Evolutionary conservation across 495 filamentous ascomycete species (phyloP).

Genomic region (Talaromyces wortmannii): DNA sequence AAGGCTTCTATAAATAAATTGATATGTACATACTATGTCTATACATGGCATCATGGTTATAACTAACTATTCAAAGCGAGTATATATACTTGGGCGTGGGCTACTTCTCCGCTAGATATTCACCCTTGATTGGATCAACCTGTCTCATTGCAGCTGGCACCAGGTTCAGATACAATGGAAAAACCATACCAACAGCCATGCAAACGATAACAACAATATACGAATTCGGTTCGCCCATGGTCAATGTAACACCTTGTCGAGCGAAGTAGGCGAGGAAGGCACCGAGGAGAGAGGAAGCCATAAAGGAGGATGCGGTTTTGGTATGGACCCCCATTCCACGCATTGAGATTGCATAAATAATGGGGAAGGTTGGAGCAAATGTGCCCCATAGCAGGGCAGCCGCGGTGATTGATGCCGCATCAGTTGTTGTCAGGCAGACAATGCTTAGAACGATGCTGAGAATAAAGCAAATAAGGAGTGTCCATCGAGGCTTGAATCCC

Average conservation of each 20-base stretch:
- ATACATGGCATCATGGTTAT: too few relatives aligned
- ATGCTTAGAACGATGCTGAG: constrained; percentile 32
- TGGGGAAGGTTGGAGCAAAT: constrained; percentile 38
- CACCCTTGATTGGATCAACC: constrained; percentile 25
- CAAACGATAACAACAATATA: constrained; percentile 40
- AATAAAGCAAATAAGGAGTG: constrained; percentile 36
- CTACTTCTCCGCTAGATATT: neutral
- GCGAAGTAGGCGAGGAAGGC: constrained; percentile 35
- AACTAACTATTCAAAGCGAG: too few relatives aligned
- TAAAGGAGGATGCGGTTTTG: constrained; percentile 33
- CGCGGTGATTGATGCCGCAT: constrained; percentile 22
- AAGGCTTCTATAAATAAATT: too few relatives aligned
- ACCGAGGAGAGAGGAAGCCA: constrained; percentile 37
- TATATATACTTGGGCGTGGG: too few relatives aligned
- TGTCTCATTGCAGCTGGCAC: constrained; percentile 33
- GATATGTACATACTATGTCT: too few relatives aligned
- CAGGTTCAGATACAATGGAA: constrained; percentile 40
- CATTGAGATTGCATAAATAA: constrained; percentile 37
- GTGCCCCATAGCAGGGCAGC: constrained; percentile 39
- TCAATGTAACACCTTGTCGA: constrained; percentile 12
- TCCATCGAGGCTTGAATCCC: constrained; percentile 36
- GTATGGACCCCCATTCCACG: constrained; percentile 42
- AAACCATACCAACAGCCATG: constrained; percentile 32
- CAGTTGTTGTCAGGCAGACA: constrained; percentile 28
- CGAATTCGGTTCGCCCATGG: constrained; percentile 21